Base-by-base conservation (phyloP, 2,329 filamentous ascomycete species). In the Colletotrichum shisoi region DNA sequence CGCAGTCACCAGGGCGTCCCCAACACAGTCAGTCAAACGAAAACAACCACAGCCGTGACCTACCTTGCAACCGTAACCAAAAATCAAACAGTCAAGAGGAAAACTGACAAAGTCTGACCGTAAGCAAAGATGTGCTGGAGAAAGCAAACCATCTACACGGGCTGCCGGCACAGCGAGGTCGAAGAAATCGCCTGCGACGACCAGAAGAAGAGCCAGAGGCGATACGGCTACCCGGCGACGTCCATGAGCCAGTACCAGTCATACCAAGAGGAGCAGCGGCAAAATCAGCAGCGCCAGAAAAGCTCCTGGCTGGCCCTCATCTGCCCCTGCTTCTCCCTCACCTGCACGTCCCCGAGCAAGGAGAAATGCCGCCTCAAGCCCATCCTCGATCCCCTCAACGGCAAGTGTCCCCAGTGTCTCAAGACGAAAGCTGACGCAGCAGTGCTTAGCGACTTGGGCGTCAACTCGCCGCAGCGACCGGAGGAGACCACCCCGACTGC, bases 141-240 rank as follows among this genome's bases (percentile, higher is more conserved):
- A 6, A 67, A 67, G 39, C 59, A 67, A 39, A 63, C 31, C 37
- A 45, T 57, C 42, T 67, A 42, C 37, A 67, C 24, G 34, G 19
- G 12, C 27, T 67, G 63, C 52, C 39, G 39, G 19, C 63, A 67
- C 45, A 39, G 45, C 9, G 31, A 17, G 2, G 34, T 39, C 17
- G 52, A 57, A 45, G 45, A 52, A 31, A n/a, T 37, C 24, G 39
- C n/a, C 59, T 67, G 63, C 52, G 27, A 37, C 19, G 27, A 58
- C 27, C 8, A n/a, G 27, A 58, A 39, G 13, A 24, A 15, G 17
- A 31, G 44, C n/a, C 42, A 46, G n/a, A 45, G n/a, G 19, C 5
- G 4, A 37, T 19, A 21, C 11, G 17, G 9, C 31, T 19, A 13
- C 31, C 17, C 31, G 4, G n/a, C 49, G 11, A 27, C 31, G 49